Evolutionary conservation across 441 rosid species (phyloP), one percentile per base, ranked within the genome.

Genomic region (Corymbia calophylla): DNA sequence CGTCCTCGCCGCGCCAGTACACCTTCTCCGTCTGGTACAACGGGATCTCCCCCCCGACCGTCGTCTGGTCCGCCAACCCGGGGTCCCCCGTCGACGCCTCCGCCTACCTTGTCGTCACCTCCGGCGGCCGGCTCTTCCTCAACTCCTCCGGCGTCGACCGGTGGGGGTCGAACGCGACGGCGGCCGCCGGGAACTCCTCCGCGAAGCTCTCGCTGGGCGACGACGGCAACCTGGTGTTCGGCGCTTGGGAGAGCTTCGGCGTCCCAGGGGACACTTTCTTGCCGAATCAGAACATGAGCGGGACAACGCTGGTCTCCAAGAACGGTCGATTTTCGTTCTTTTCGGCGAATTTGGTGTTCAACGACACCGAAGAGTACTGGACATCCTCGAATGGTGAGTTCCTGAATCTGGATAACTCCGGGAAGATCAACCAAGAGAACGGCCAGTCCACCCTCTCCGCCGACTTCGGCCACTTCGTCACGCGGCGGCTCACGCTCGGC

Each of bases 1-100:
- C 31, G n/a, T 58, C 94, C 27, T 53, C 31, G 64, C 17, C 64
- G 44, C 87, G 62, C 82, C 91, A 8, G 68, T 95, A 89, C 89
- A 89, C 70, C 90, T 96, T 96, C 95, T 94, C 96, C 15, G 51
- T 96, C 87, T 95, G 96, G 95, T 93, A 92, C 90, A 3, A 87
- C 91, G 93, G 91, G 70, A 88, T 92, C 44, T 35, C 92, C 8
- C 6, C 15, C 31, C 29, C 14, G 8, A 89, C 94, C 39, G 31
- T 84, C 29, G 88, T 95, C 77, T 96, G 96, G 97, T 94, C 95
- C 17, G 91, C 92, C 85, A 90, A 90, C 25, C 8, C 8, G 3
- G 31, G 14, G 44, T 87, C 87, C n/a, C 86, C 90, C 3, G 87
- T 93, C 80, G 27, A 64, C 35, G 4, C 66, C 27, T 88, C 86